Base-by-base conservation (phyloP, 202 grass and related monocot genomes). In the Dendrocalamus latiflorus region DNA sequence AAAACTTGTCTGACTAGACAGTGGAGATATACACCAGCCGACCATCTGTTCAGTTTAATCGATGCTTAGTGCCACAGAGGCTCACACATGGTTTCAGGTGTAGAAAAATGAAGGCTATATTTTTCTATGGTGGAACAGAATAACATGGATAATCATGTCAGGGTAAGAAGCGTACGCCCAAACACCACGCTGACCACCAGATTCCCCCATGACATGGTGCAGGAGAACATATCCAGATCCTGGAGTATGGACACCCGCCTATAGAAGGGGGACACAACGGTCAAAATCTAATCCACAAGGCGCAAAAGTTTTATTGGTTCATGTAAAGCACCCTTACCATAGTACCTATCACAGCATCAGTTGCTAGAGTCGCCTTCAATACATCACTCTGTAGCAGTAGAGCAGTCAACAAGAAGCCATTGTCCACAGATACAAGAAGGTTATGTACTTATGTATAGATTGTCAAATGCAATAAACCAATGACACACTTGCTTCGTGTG, bases 211-310 rank as follows among this genome's bases (percentile, higher is more conserved):
- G 51, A 98, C 84, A 80, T 98, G 95, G 75, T 98, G 95, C 30
- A 98, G 86, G 49, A 98, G 90, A 76, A 98, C 95, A 81, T 98
- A 98, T 89, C 91, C 95, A 66, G 95, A 98, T 72, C 95, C 95
- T 77, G 89, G 95, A 76, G 95, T 92, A 54, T 95, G 81, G 75
- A 84, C 80, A 78, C 88, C 89, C 80, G 91, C 85, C 95, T 98
- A 75, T 43, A 92, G 53, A 91, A 76, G 74, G 68, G 68, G 70
- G 41, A 83, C 44, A 48, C 39, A 79, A 58, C 22, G 9, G 18
- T 88, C 24, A n/a, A n/a, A n/a, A 88, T 76, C 11, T 42, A 82
- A 84, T 59, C 22, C n/a, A 36, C 5, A 42, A 87, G 38, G 57
- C 18, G 55, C 28, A 72, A 10, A 2, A 83, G 26, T 54, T 57